Evolutionary conservation across 768 basidiomycete genomes (phyloP).

Genomic region (Paxillus involutus): DNA sequence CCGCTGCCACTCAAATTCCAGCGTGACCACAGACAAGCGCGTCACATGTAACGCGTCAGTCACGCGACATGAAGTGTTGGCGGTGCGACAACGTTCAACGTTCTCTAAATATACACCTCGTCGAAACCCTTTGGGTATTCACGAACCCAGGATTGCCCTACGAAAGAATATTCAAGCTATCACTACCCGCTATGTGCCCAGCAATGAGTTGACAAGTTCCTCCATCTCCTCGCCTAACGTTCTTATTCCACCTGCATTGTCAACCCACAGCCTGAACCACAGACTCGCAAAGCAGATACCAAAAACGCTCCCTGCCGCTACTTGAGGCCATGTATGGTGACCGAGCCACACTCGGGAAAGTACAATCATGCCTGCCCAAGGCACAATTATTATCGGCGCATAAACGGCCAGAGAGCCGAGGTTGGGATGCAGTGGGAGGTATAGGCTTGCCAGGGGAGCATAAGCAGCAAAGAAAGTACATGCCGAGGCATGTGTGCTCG

Average conservation of each 20-base stretch:
- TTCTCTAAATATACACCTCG: too few species aligned
- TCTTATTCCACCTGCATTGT: conserved; percentile 18
- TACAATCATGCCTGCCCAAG: conserved; percentile 56
- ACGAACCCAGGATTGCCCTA: not conserved
- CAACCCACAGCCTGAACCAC: conserved; percentile 63
- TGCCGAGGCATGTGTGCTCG: conserved; percentile 75
- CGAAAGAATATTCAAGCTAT: not conserved
- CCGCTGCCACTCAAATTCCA: not conserved
- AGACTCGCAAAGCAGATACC: conserved; percentile 52
- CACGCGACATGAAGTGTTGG: conserved; percentile 12
- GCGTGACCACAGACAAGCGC: conserved; percentile 19
- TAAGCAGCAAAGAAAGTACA: conserved; percentile 67
- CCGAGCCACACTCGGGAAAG: conserved; percentile 74
- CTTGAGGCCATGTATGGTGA: conserved; percentile 73
- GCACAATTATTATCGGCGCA: conserved; percentile 50
- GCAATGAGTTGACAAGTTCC: not conserved
- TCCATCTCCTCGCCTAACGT: conserved; percentile 21
- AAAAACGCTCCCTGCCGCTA: conserved; percentile 55
- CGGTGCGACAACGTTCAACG: too few species aligned
- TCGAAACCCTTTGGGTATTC: not conserved
- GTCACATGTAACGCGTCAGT: conserved; percentile 28
- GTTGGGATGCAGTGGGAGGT: conserved; percentile 59
- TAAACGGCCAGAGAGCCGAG: conserved; percentile 36
- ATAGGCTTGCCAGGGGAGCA: conserved; percentile 52
- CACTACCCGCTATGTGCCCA: not conserved